Evolutionary conservation across 768 basidiomycete genomes (phyloP).

Genomic region (Leccinum ochraceum): DNA sequence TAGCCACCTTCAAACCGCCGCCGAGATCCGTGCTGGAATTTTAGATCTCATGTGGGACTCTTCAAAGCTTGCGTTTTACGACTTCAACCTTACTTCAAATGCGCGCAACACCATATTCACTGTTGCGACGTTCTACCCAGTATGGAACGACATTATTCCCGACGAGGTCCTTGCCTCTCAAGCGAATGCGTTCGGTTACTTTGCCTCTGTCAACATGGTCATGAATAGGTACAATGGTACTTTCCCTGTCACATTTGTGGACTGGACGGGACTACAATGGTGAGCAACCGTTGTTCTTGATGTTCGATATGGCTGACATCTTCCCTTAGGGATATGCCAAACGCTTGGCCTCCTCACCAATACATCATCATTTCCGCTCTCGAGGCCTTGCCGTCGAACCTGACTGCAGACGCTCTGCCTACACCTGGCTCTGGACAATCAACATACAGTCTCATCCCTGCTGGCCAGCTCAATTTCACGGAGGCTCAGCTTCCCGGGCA

Average conservation of each 20-base stretch:
- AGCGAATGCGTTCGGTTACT: constrained; percentile 67
- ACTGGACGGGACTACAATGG: constrained; percentile 80
- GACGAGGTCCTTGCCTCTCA: constrained; percentile 58
- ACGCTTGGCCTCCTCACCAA: constrained; percentile 86
- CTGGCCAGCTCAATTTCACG: constrained; percentile 78
- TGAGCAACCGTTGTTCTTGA: constrained; percentile 25
- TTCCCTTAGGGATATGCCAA: constrained; percentile 72
- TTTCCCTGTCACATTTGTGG: constrained; percentile 75
- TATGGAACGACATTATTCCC: constrained; percentile 88
- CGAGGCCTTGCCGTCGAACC: constrained; percentile 66
- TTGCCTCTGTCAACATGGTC: constrained; percentile 74
- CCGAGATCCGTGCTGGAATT: constrained; percentile 62
- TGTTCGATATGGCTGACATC: not conserved
- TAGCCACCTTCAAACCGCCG: constrained; percentile 57
- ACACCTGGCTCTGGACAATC: constrained; percentile 50
- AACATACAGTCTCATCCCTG: constrained; percentile 68
- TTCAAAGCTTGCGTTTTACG: constrained; percentile 84
- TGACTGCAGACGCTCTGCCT: constrained; percentile 61
- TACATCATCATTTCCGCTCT: constrained; percentile 81
- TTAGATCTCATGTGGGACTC: constrained; percentile 88
- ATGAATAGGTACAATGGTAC: constrained; percentile 88
- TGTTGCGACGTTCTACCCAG: constrained; percentile 79
- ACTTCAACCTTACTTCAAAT: constrained; percentile 77
- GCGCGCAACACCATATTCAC: constrained; percentile 66
- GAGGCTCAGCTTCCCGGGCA: constrained; percentile 75